Percentiles rank a stretch among this genome's conserved stretches.
Conservation (phyloP, 2,329 filamentous ascomycete species). For the Chaetomiaceae sp. region DNA sequence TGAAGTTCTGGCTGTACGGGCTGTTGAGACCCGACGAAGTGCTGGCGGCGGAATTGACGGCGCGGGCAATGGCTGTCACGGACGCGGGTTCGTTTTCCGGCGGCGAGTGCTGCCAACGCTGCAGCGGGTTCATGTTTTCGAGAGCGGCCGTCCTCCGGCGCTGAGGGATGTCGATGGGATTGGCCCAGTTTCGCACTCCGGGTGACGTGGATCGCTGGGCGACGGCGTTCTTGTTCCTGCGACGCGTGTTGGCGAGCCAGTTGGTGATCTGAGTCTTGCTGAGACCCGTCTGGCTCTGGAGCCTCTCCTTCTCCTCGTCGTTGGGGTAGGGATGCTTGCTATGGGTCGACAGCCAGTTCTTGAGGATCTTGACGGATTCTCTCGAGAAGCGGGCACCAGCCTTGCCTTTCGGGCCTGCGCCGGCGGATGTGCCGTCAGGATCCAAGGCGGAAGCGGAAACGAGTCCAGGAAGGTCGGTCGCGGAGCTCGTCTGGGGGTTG, state of each 20-base stretch:
- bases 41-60: conserved; percentile 49
- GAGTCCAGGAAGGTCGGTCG: conserved; percentile 28
- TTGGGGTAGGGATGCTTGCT: conserved; percentile 81
- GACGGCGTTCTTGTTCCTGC: conserved; percentile 68
- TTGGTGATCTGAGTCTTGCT: conserved; percentile 82
- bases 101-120: conserved; percentile 56
- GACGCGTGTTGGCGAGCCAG: conserved; percentile 86
- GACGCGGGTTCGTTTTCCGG: conserved; percentile 57
- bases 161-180: conserved; percentile 69
- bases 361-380: conserved; percentile 73
- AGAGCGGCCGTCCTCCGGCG: conserved; percentile 47
- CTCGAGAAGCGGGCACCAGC: conserved; percentile 72
- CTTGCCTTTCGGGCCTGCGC: conserved; percentile 44
- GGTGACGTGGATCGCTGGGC: conserved; percentile 65
- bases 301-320: conserved; percentile 76
- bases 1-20: conserved; percentile 52
- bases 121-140: conserved; percentile 51
- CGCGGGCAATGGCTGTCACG: conserved; percentile 53
- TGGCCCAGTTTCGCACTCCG: conserved; percentile 55
- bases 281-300: conserved; percentile 74
- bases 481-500: conserved; percentile 18
- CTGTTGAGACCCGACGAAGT: conserved; percentile 53
- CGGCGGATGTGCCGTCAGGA: conserved; percentile 6
- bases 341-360: conserved; percentile 79
- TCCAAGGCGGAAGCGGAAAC: conserved; percentile 20